phyloP scores from a whole-genome alignment of 176 grass and related monocot genomes.

The Bolboschoenus planiculmis region DNA sequence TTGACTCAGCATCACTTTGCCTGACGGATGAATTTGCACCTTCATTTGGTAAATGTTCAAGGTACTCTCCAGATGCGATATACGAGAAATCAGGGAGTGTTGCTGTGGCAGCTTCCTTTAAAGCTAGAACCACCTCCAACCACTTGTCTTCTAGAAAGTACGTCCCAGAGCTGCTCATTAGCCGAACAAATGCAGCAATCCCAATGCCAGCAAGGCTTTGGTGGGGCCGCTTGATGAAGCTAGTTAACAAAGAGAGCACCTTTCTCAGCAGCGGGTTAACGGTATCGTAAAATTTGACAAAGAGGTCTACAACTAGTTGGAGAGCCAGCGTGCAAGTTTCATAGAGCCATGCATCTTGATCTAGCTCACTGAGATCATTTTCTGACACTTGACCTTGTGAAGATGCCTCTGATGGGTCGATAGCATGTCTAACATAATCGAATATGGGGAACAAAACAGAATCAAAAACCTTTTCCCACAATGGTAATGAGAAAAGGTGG shows the following conservation, averaged over 20 bases:
- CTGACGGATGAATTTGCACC: conserved; percentile 47
- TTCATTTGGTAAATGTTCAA: conserved; percentile 49
- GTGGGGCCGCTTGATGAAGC: conserved; percentile 95
- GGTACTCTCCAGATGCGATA: conserved; percentile 68
- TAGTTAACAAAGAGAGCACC: conserved; percentile 84
- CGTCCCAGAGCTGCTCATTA: conserved; percentile 96
- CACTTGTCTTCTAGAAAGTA: conserved; percentile 90
- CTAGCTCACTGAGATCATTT: conserved; percentile 59
- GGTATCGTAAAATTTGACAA: conserved; percentile 96
- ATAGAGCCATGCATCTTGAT: conserved; percentile 98
- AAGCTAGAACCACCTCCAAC: conserved; percentile 71
- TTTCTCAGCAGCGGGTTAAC: conserved; percentile 88
- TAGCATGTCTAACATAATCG: conserved; percentile 95
- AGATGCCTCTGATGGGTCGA: conserved; percentile 73
- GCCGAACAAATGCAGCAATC: conserved; percentile 93
- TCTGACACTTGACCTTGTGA: conserved; percentile 54
- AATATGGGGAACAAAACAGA: conserved; percentile 99
- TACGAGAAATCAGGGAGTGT: conserved; percentile 93
- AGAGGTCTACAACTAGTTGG: conserved; percentile 97
- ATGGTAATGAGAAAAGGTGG: conserved; percentile 91
- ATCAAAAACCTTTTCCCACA: conserved; percentile 99
- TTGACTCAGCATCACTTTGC: conserved; percentile 42
- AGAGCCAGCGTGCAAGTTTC: conserved; percentile 97
- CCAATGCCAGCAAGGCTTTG: conserved; percentile 99
- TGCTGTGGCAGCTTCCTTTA: conserved; percentile 80